Percentiles rank a stretch among this genome's conserved stretches.
Evolutionary conservation across 2,329 filamentous ascomycete genomes (phyloP).

Genomic region (Phialocephala sp.): DNA sequence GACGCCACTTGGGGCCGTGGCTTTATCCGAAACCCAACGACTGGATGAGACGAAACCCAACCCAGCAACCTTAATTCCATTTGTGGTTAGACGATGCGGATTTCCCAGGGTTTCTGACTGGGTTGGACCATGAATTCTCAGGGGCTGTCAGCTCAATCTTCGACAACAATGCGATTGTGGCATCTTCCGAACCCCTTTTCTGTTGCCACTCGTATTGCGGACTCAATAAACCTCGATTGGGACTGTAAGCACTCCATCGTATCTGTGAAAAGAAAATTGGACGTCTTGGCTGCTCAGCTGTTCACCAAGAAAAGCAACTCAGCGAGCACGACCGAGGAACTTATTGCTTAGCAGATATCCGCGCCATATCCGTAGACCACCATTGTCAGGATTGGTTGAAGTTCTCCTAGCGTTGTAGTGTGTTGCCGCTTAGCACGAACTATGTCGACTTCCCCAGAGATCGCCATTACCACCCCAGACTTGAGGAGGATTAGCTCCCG

Average conservation of each 20-base stretch:
- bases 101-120: background rate
- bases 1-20: background rate
- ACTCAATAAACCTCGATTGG: background rate
- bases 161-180: background rate
- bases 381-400: background rate
- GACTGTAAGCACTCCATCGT: background rate
- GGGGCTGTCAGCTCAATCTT: background rate
- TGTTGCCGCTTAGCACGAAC: background rate
- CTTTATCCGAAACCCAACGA: background rate
- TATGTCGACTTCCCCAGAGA: background rate
- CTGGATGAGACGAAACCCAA: background rate
- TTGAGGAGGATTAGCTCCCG: background rate
- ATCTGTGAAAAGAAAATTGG: background rate
- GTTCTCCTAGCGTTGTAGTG: background rate
- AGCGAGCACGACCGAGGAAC: background rate
- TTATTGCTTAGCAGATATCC: background rate
- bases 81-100: background rate
- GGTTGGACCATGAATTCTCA: background rate
- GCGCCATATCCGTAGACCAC: background rate
- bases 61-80: slow-evolving; percentile 7
- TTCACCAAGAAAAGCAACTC: background rate
- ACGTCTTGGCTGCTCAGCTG: background rate
- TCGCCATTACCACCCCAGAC: background rate
- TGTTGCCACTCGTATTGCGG: background rate
- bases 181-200: background rate